Evolutionary conservation across 768 basidiomycete genomes (phyloP).

Genomic region (Amanita brunnescens): DNA sequence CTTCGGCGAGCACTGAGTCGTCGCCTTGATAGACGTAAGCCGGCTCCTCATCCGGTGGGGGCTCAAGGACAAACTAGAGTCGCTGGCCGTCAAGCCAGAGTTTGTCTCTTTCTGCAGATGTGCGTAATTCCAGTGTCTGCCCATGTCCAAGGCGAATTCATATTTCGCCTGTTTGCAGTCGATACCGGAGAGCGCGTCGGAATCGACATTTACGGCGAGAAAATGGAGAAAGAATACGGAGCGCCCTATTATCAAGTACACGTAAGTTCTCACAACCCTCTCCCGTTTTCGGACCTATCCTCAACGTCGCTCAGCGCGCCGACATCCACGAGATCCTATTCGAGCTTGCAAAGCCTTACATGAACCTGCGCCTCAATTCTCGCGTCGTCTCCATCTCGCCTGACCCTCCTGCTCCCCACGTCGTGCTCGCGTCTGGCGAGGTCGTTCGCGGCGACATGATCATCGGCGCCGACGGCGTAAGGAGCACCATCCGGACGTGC

Average conservation of each 20-base stretch:
- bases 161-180: too few relatives aligned
- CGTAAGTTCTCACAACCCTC: constrained; percentile 13
- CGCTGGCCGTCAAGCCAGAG: constrained; percentile 29
- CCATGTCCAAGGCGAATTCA: too few relatives aligned
- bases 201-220: constrained; percentile 19
- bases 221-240: constrained; percentile 20
- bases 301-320: constrained; percentile 30
- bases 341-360: constrained; percentile 26
- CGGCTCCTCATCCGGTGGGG: constrained; percentile 46
- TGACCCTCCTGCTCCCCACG: constrained; percentile 17
- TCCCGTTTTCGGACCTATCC: neutral
- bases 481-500: constrained; percentile 38
- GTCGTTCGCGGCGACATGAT: constrained; percentile 35
- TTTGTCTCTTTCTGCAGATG: constrained; percentile 35
- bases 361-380: constrained; percentile 26
- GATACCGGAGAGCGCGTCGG: constrained; percentile 22
- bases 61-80: constrained; percentile 29
- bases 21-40: constrained; percentile 15
- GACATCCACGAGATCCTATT: constrained; percentile 35
- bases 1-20: constrained; percentile 15
- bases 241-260: constrained; percentile 28
- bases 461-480: constrained; percentile 42
- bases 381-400: constrained; percentile 21
- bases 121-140: constrained; percentile 14
- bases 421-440: constrained; percentile 34